phyloP scores from a whole-genome alignment of 768 basidiomycete species.

The Tylopilus rubrobrunneus region DNA sequence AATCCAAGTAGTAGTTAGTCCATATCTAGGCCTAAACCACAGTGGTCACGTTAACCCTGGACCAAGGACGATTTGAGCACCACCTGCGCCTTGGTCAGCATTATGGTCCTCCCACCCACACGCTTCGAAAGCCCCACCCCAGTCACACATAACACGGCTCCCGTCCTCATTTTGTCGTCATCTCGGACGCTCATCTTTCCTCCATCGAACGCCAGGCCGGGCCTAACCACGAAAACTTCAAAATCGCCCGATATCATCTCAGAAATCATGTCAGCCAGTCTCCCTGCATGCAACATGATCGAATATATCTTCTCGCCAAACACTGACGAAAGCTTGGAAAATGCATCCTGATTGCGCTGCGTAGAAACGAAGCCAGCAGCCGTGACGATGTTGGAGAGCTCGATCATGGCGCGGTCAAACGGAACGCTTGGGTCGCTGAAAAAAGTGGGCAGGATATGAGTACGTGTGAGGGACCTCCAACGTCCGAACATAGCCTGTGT shows the following conservation, averaged over 20 bases:
- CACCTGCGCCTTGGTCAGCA: not conserved
- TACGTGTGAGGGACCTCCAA: no score
- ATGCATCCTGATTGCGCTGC: not conserved
- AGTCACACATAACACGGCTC: not conserved
- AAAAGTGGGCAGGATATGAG: no score
- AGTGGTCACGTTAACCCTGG: not conserved
- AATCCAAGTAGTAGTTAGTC: no score
- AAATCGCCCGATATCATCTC: conserved; percentile 1
- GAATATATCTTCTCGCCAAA: not conserved
- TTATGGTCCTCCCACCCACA: not conserved
- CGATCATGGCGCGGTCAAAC: no score
- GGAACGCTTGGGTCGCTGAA: not conserved
- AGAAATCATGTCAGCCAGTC: not conserved
- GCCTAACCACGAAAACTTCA: not conserved
- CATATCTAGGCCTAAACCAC: no score
- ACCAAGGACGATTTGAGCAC: not conserved
- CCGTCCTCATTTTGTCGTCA: not conserved
- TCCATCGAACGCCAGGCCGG: not conserved
- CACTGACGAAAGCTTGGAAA: not conserved
- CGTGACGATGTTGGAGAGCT: not conserved
- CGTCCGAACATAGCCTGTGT: no score
- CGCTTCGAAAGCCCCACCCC: not conserved
- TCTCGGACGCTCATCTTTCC: not conserved
- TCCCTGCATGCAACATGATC: not conserved
- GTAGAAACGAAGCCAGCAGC: not conserved